These are phyloP conservation scores for Psilocybe subaeruginosa DNA, from an alignment of 768 basidiomycete genomes.

Conservation along the genomic window DNA sequence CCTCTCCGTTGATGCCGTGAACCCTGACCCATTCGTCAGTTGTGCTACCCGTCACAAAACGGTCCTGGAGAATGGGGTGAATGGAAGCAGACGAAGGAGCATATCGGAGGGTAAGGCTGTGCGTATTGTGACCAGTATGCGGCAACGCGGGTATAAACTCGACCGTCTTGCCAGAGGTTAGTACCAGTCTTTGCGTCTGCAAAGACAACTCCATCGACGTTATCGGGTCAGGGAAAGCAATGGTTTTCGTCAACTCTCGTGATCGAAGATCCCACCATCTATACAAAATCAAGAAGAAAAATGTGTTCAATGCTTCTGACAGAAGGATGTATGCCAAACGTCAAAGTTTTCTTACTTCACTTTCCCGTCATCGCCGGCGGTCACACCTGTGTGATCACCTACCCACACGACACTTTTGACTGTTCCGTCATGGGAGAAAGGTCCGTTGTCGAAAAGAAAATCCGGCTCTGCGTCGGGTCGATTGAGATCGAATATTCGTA, in stretches of 20 bases:
- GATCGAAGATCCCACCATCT: constrained; percentile 98
- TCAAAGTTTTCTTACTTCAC: constrained; percentile 66
- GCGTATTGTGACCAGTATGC: constrained; percentile 59
- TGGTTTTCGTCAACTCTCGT: constrained; percentile 65
- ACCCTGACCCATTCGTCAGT: constrained; percentile 97
- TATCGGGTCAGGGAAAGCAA: constrained; percentile 79
- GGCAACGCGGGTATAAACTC: constrained; percentile 85
- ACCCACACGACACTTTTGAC: constrained; percentile 95
- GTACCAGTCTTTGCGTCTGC: constrained; percentile 80
- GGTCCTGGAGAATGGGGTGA: constrained; percentile 85
- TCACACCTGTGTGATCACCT: constrained; percentile 83
- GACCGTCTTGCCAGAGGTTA: constrained; percentile 91
- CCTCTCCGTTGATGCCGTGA: constrained; percentile 88
- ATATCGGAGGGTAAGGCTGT: constrained; percentile 81
- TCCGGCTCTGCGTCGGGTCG: constrained; percentile 88
- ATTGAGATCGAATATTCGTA: constrained; percentile 89
- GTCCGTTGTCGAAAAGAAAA: constrained; percentile 65
- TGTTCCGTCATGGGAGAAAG: constrained; percentile 81
- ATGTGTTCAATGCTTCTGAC: constrained; percentile 2
- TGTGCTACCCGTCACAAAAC: constrained; percentile 90
- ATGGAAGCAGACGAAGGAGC: constrained; percentile 93
- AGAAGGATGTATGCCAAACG: neutral
- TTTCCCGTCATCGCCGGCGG: constrained; percentile 89
- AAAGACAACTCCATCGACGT: constrained; percentile 93
- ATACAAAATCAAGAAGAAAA: constrained; percentile 17